Evolutionary conservation across 768 basidiomycete genomes (phyloP), one percentile per base, ranked within the genome.

Genomic region (Mrakia gelida): DNA sequence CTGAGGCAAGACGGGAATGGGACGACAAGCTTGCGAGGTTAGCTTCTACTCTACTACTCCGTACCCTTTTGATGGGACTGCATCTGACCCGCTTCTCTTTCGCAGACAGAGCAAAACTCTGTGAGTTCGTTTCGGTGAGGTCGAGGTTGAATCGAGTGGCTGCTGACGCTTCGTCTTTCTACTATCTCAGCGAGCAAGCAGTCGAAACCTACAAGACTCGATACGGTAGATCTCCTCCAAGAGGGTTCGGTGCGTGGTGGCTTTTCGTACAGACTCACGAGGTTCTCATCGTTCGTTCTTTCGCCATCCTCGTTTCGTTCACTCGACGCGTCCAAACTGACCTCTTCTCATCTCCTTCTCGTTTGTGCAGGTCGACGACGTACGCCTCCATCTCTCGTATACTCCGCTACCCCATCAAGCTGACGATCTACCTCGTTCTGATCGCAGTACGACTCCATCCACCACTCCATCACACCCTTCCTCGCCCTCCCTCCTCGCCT

Each of bases 201-300:
- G 81, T 82, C 11, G 73, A 71, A 28, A 80, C 82, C 78, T 83
- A 83, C 76, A 79, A 80, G 78, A 54, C 75, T 52, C 61, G 82
- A 23, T 81, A 81, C 72, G 80, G 80, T 0, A 45, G 77, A 28
- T 38, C 63, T 16, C 82, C 82, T 15, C 82, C 82, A 15, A 81
- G 80, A 62, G 82, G 82, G 5, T 83, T 83, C 68, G 82, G 82
- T 71, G 81, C 81, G 72, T 83, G 82, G 82, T 83, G 82, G 82
- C 73, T 38, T 30, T 82, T 81, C 62, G 82, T 81, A 13, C 62
- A 49, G 13, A 0, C 26, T 0, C 0, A 75, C 26, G 16, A 61
- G 7, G 62, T 75, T 56, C 21, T 41, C 11, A 75, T 75, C 41
- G 73, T 75, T 26, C 32, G 67, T 68, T 2, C 34, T 56, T 13